Evolutionary conservation across 1,139 yeast genomes (phyloP).

Genomic region (Pichia sp.): DNA sequence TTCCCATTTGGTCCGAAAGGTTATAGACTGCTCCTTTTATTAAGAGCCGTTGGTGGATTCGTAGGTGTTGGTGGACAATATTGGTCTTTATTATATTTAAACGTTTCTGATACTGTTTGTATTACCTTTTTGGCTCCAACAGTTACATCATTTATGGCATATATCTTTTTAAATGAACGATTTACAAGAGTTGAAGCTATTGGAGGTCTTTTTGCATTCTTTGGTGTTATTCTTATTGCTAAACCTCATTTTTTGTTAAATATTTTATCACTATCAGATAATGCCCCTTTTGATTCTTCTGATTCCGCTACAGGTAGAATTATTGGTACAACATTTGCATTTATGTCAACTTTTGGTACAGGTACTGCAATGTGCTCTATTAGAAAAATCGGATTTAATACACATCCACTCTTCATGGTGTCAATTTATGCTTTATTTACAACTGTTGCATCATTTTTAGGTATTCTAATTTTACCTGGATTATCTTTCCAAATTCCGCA

Average conservation of each 20-base stretch:
- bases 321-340: conserved; percentile 57
- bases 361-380: conserved; percentile 65
- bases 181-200: conserved; percentile 57
- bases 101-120: conserved; percentile 60
- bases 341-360: conserved; percentile 67
- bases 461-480: conserved; percentile 56
- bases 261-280: conserved; percentile 8
- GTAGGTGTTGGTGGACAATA: conserved; percentile 48
- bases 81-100: conserved; percentile 65
- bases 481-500: conserved; percentile 57
- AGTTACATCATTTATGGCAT: conserved; percentile 70
- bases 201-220: conserved; percentile 62
- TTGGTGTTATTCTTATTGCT: conserved; percentile 76
- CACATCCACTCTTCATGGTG: conserved; percentile 76
- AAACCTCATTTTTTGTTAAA: conserved; percentile 68
- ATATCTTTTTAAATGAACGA: conserved; percentile 58
- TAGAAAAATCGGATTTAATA: conserved; percentile 66
- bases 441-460: conserved; percentile 47
- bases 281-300: conserved; percentile 6
- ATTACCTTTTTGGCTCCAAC: conserved; percentile 76
- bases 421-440: conserved; percentile 66
- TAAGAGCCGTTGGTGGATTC: conserved; percentile 74
- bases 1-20: conserved; percentile 69
- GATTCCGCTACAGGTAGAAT: conserved; percentile 25
- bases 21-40: conserved; percentile 41